Evolutionary conservation across 2,329 filamentous ascomycete species (phyloP).

Genomic region (Calycina herbarum): DNA sequence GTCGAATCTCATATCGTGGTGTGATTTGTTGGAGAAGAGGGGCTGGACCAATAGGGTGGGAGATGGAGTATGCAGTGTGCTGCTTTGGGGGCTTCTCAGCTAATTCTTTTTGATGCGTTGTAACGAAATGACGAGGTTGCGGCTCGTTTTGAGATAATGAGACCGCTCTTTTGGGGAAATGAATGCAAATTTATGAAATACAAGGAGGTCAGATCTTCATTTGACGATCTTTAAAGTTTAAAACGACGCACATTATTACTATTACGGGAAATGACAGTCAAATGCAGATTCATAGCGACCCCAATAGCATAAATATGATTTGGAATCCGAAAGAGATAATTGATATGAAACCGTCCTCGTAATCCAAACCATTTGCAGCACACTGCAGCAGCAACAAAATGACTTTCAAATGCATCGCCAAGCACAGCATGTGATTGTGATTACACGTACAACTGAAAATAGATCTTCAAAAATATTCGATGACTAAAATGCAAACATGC

Average conservation of each 20-base stretch:
- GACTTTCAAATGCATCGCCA: background rate
- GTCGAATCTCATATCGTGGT: background rate
- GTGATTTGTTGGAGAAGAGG: no score
- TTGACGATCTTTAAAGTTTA: background rate
- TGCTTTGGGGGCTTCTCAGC: background rate
- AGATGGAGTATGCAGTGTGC: background rate
- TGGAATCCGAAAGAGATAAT: background rate
- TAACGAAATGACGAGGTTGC: background rate
- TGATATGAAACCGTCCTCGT: background rate
- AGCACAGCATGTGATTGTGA: background rate
- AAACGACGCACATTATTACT: background rate
- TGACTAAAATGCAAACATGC: conserved; percentile 1
- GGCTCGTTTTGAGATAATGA: background rate
- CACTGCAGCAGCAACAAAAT: background rate
- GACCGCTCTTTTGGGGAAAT: background rate
- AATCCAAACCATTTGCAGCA: background rate
- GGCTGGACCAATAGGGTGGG: background rate
- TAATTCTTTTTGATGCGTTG: background rate
- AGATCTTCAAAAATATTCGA: background rate
- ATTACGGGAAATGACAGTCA: background rate
- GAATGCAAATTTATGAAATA: background rate
- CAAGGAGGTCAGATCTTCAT: background rate
- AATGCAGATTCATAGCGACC: background rate
- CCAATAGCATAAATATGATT: background rate
- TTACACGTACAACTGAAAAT: conserved; percentile 3